Base-by-base conservation (phyloP, 2,329 filamentous ascomycete genomes). In the Stagonosporopsis cucurbitacearum region DNA sequence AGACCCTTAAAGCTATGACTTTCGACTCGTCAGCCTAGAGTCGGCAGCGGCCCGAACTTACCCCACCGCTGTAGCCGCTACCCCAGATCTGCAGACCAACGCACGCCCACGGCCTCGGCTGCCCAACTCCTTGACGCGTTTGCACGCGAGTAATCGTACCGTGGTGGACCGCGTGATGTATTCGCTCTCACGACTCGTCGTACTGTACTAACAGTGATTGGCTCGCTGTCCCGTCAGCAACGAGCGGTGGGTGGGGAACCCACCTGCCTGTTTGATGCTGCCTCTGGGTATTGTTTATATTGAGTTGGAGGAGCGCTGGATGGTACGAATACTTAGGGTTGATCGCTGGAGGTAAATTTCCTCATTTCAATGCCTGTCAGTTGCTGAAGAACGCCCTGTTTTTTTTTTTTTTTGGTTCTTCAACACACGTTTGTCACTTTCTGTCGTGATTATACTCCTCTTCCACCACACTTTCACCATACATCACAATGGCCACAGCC, bases 401-500 rank as follows among this genome's bases (percentile, higher is more conserved):
- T n/a, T n/a, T n/a, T n/a, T n/a, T n/a, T n/a, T n/a, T n/a, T n/a
- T n/a, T n/a, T n/a, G n/a, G n/a, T n/a, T n/a, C n/a, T n/a, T n/a
- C n/a, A n/a, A n/a, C n/a, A n/a, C n/a, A n/a, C n/a, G n/a, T n/a
- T n/a, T n/a, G n/a, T n/a, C n/a, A n/a, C n/a, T n/a, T n/a, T n/a
- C n/a, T n/a, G n/a, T n/a, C n/a, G n/a, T n/a, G n/a, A n/a, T n/a
- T n/a, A n/a, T n/a, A n/a, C n/a, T n/a, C n/a, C n/a, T n/a, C n/a
- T n/a, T n/a, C n/a, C n/a, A n/a, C n/a, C n/a, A n/a, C 13, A 4
- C 17, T 6, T 22, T 17, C 35, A 3, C 2, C 2, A 28, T 4
- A 22, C 8, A 20, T 12, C 30, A 41, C 1, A 42, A 66, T 66
- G 63, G 43, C 57, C 7, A 55, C 58, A 15, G 35, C 57, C 49